These are phyloP conservation scores for Amphibolis antarctica DNA, from an alignment of 106 monocot genomes.

Conservation along the genomic window DNA sequence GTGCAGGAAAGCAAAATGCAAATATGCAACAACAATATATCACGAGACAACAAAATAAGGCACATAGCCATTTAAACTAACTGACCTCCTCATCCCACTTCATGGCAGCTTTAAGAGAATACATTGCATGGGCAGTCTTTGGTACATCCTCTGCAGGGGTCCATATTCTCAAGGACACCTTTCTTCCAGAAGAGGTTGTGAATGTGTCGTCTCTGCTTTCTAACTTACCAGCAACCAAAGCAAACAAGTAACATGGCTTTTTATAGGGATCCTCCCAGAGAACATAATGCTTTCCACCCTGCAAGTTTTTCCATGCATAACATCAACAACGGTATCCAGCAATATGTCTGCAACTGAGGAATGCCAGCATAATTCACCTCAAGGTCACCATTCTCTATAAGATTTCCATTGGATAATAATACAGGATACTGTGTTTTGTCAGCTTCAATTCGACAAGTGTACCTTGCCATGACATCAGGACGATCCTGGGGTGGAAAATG, in stretches of 20 bases:
- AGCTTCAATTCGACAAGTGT: conserved; percentile 89
- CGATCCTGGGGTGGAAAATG: conserved; percentile 47
- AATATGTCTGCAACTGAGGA: background rate
- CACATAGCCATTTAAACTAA: background rate
- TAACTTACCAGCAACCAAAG: conserved; percentile 84
- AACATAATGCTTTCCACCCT: conserved; percentile 89
- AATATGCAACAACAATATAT: background rate
- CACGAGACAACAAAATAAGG: background rate
- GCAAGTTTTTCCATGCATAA: background rate
- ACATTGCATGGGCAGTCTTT: conserved; percentile 99
- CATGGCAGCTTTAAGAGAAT: conserved; percentile 98
- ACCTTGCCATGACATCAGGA: conserved; percentile 95
- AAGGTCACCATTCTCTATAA: conserved; percentile 73
- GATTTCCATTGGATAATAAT: conserved; percentile 89
- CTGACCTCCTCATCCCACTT: conserved; percentile 97
- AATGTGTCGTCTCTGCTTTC: conserved; percentile 87
- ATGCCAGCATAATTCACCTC: conserved; percentile 32
- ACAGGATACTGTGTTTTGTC: conserved; percentile 85
- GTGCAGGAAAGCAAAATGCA: conserved; percentile 8
- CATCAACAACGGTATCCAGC: background rate
- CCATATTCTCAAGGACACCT: conserved; percentile 76
- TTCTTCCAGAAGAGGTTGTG: conserved; percentile 64
- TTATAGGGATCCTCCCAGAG: conserved; percentile 94
- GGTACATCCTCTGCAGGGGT: conserved; percentile 85
- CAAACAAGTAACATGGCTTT: conserved; percentile 95